phyloP scores from a whole-genome alignment of 371 early-diverging fungal genomes.

The Haplosporangium sp. region DNA sequence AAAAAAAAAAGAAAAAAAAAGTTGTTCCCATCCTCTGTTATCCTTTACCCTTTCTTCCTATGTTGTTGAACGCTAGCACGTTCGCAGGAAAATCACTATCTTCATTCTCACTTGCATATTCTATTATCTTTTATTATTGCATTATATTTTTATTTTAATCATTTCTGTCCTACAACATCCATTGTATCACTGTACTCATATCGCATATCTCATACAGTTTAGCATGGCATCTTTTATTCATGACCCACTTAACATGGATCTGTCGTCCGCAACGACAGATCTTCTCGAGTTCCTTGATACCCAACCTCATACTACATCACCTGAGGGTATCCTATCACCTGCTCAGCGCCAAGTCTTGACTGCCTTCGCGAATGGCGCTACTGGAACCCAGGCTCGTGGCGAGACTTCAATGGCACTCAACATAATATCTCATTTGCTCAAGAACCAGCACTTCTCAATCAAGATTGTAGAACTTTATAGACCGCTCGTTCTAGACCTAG shows the following conservation, averaged over 20 bases:
- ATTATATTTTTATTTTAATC: slow-evolving; percentile 14
- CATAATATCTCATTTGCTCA: slow-evolving; percentile 42
- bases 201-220: neutral
- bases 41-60: slow-evolving; percentile 3
- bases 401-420: slow-evolving; percentile 34
- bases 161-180: slow-evolving; percentile 5
- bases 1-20: slow-evolving; percentile 8
- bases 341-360: slow-evolving; percentile 33
- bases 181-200: neutral
- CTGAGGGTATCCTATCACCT: slow-evolving; percentile 18
- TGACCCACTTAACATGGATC: slow-evolving; percentile 53
- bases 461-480: slow-evolving; percentile 72
- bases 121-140: neutral
- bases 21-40: neutral
- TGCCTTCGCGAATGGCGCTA: slow-evolving; percentile 13
- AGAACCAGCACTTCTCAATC: slow-evolving; percentile 35
- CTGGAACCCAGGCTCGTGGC: slow-evolving; percentile 9
- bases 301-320: slow-evolving; percentile 16
- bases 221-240: slow-evolving; percentile 45
- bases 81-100: neutral
- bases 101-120: slow-evolving; percentile 11
- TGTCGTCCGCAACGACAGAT: slow-evolving; percentile 42
- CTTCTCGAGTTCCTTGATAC: slow-evolving; percentile 55
- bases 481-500: slow-evolving; percentile 85
- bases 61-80: slow-evolving; percentile 1